Percentiles rank a stretch among this genome's conserved stretches.
These are phyloP conservation scores for Globisporangium polare DNA, from an alignment of 352 stramenopile genomes.

Conservation along the genomic window DNA sequence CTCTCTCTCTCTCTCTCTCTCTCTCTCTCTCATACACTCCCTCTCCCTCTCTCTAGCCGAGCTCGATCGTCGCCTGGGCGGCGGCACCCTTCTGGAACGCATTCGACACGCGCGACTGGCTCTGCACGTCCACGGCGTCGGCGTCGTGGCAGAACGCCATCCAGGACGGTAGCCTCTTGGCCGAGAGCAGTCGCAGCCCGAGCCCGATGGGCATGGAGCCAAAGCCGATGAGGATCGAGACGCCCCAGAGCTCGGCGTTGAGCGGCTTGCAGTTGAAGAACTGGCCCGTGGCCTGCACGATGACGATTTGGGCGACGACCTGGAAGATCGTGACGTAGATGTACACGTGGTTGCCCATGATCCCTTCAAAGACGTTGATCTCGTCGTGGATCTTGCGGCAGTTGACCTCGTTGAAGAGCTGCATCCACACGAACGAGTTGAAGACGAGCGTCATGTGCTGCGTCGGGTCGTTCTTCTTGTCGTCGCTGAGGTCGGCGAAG, in stretches of 20 bases:
- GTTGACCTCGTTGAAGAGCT: slow-evolving; percentile 91
- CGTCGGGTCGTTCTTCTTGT: slow-evolving; percentile 44
- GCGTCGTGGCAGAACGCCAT: slow-evolving; percentile 55
- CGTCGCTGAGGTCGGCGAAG: slow-evolving; percentile 28
- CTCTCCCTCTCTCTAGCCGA: neutral
- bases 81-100: slow-evolving; percentile 28
- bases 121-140: slow-evolving; percentile 35
- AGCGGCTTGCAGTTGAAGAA: slow-evolving; percentile 67
- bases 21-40: no score
- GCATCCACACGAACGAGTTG: slow-evolving; percentile 98
- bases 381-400: slow-evolving; percentile 82
- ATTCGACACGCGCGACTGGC: slow-evolving; percentile 26
- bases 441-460: slow-evolving; percentile 96
- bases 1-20: neutral
- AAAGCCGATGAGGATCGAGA: slow-evolving; percentile 51
- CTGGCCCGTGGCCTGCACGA: slow-evolving; percentile 91
- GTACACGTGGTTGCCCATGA: slow-evolving; percentile 91
- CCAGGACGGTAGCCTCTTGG: slow-evolving; percentile 42
- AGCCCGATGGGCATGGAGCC: slow-evolving; percentile 47
- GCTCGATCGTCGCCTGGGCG: slow-evolving; percentile 21
- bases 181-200: slow-evolving; percentile 42
- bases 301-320: slow-evolving; percentile 91
- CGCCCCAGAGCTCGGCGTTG: slow-evolving; percentile 38
- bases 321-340: slow-evolving; percentile 89
- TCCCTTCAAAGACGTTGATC: slow-evolving; percentile 92